Percentiles rank a stretch among this genome's conserved stretches.
Evolutionary conservation across 257 asterid species (phyloP).

Genomic region (Echium plantagineum): DNA sequence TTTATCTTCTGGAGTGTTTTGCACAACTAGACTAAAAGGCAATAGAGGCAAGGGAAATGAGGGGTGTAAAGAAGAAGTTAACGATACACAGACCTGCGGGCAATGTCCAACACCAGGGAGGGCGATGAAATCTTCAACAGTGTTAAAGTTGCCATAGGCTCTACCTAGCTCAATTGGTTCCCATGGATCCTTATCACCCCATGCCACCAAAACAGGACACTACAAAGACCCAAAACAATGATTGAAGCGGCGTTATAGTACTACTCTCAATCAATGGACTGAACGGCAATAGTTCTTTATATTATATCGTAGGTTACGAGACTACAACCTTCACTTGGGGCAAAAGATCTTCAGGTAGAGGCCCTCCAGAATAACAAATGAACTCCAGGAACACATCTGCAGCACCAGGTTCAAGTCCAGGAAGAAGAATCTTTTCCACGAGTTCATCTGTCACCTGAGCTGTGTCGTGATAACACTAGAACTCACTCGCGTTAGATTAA

Average conservation of each 20-base stretch:
- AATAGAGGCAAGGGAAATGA: no score
- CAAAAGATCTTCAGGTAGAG: slow-evolving; percentile 87
- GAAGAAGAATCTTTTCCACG: slow-evolving; percentile 70
- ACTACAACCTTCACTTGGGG: slow-evolving; percentile 68
- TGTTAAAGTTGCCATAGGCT: slow-evolving; percentile 51
- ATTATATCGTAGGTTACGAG: slow-evolving; percentile 2
- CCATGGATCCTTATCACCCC: slow-evolving; percentile 99
- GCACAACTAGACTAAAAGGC: no score
- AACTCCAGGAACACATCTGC: slow-evolving; percentile 94
- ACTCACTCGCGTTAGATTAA: slow-evolving; percentile 4
- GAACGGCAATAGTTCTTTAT: not conserved
- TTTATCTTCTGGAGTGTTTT: no score
- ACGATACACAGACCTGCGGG: slow-evolving; percentile 63
- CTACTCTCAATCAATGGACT: not conserved
- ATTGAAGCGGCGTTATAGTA: not conserved
- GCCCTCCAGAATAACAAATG: slow-evolving; percentile 93
- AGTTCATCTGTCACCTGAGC: slow-evolving; percentile 91
- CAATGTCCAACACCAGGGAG: slow-evolving; percentile 92
- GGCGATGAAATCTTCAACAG: slow-evolving; percentile 71
- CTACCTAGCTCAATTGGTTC: slow-evolving; percentile 85
- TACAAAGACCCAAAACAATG: slow-evolving; percentile 12
- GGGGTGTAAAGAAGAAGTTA: not conserved
- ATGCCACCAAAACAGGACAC: slow-evolving; percentile 87
- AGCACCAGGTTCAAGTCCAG: slow-evolving; percentile 90
- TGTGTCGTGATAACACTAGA: slow-evolving; percentile 79